Conservation (phyloP, 495 filamentous ascomycete species). For the Daldinia loculata region DNA sequence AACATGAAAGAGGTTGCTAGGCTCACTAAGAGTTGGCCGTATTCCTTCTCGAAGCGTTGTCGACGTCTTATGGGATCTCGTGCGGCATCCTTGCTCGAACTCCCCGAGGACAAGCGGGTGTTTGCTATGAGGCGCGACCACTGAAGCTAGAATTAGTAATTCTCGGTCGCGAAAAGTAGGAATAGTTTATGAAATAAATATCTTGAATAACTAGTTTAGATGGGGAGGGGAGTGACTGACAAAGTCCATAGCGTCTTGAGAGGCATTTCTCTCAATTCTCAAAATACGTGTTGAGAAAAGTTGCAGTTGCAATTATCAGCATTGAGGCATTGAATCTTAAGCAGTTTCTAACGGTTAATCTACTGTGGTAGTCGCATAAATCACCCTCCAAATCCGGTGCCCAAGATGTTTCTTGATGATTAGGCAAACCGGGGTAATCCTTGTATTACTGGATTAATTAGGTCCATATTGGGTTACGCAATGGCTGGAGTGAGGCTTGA, state of each 20-base stretch:
- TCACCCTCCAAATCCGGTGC: slow-evolving; percentile 31
- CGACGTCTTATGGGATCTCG: slow-evolving; percentile 86
- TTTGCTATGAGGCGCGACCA: slow-evolving; percentile 92
- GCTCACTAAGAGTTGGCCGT: slow-evolving; percentile 81
- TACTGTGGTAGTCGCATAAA: slow-evolving; percentile 26
- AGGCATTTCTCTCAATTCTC: slow-evolving; percentile 31
- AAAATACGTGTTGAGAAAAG: slow-evolving; percentile 10
- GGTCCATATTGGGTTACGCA: background rate
- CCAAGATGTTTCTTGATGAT: slow-evolving; percentile 34
- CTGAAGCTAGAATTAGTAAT: slow-evolving; percentile 53
- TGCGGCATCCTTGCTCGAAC: slow-evolving; percentile 66
- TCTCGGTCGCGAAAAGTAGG: slow-evolving; percentile 10
- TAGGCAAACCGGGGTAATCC: background rate
- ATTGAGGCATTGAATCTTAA: slow-evolving; percentile 2
- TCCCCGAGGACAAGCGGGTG: slow-evolving; percentile 67
- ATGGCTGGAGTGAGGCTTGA: slow-evolving; percentile 1
- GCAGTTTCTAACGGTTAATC: background rate
- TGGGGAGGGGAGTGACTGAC: slow-evolving; percentile 30
- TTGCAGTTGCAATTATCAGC: background rate
- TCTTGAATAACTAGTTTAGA: background rate
- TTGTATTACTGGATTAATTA: background rate
- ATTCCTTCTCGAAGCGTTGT: slow-evolving; percentile 87
- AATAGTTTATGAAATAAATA: background rate
- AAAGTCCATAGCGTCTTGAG: slow-evolving; percentile 51
- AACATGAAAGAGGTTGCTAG: background rate